These are phyloP conservation scores for Pilobolus umbonatus DNA, from an alignment of 192 early-diverging fungal species.

Conservation along the genomic window DNA sequence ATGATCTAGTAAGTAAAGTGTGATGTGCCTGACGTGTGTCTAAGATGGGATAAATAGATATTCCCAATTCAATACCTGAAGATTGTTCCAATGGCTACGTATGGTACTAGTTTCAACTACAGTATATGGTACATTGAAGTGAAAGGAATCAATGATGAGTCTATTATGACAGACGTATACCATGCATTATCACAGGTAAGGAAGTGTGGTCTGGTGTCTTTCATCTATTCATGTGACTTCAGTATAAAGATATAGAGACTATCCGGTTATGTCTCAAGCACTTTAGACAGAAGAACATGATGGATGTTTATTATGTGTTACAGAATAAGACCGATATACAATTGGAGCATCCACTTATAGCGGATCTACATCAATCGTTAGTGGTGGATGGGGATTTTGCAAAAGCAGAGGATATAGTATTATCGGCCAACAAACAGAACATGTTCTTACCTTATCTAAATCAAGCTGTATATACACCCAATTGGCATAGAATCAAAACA, in stretches of 20 bases:
- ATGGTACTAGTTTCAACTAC: conserved; percentile 93
- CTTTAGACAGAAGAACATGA: conserved; percentile 77
- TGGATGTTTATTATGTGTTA: conserved; percentile 67
- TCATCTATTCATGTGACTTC: conserved; percentile 2
- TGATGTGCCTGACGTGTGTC: background rate
- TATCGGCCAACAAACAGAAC: conserved; percentile 51
- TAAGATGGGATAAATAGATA: conserved; percentile 31
- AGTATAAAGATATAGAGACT: conserved; percentile 77
- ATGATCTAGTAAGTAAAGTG: conserved; percentile 52
- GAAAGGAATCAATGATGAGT: conserved; percentile 61
- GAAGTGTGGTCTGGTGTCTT: background rate
- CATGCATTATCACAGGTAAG: conserved; percentile 60
- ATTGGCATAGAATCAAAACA: conserved; percentile 54
- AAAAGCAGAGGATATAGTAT: conserved; percentile 66
- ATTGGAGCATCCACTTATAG: conserved; percentile 79
- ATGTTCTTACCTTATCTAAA: conserved; percentile 73
- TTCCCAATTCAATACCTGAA: conserved; percentile 92
- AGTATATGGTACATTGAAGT: conserved; percentile 94
- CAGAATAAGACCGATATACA: conserved; percentile 56
- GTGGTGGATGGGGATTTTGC: conserved; percentile 72
- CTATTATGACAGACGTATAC: conserved; percentile 36
- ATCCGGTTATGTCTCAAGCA: conserved; percentile 86
- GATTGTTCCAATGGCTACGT: conserved; percentile 86
- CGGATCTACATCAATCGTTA: conserved; percentile 64
- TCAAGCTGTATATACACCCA: conserved; percentile 63